These are phyloP conservation scores for Leccinum pachyderme DNA, from an alignment of 1,284 basidiomycete species.

Conservation along the genomic window DNA sequence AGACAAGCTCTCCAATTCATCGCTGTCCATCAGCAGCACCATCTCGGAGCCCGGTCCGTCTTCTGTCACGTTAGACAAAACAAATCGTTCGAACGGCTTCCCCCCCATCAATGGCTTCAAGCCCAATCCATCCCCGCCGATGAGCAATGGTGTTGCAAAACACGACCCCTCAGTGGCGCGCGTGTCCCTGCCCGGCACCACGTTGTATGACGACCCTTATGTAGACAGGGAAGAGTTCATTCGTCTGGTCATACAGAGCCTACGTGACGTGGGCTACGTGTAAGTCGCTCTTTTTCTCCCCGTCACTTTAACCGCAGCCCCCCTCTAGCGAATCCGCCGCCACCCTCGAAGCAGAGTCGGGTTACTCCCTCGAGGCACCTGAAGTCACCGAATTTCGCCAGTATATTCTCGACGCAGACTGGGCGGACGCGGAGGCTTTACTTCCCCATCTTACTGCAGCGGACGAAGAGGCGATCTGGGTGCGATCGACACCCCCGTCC, in stretches of 20 bases:
- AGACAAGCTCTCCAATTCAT: slow-evolving; percentile 51
- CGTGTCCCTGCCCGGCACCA: slow-evolving; percentile 66
- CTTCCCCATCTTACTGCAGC: slow-evolving; percentile 67
- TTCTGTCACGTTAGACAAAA: slow-evolving; percentile 42
- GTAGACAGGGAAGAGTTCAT: slow-evolving; percentile 91
- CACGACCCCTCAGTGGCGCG: slow-evolving; percentile 47
- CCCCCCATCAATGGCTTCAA: slow-evolving; percentile 45
- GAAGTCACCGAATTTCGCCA: slow-evolving; percentile 81
- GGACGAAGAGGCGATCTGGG: slow-evolving; percentile 66
- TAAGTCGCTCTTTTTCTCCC: slow-evolving; percentile 46
- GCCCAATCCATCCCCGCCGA: slow-evolving; percentile 30
- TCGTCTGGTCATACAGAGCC: slow-evolving; percentile 84
- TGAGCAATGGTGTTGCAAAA: slow-evolving; percentile 47
- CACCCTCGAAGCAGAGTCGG: slow-evolving; percentile 89
- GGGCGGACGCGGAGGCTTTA: slow-evolving; percentile 78
- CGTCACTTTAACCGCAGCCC: slow-evolving; percentile 14
- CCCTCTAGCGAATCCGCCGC: slow-evolving; percentile 77
- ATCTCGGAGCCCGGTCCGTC: slow-evolving; percentile 54
- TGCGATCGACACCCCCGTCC: slow-evolving; percentile 35
- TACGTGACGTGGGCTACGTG: slow-evolving; percentile 92
- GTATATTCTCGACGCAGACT: slow-evolving; percentile 81
- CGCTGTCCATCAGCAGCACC: slow-evolving; percentile 45
- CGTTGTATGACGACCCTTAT: slow-evolving; percentile 70
- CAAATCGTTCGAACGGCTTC: slow-evolving; percentile 50
- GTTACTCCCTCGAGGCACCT: slow-evolving; percentile 80